Base-by-base conservation (phyloP, 2,329 filamentous ascomycete genomes). In the Diaporthe vexans region DNA sequence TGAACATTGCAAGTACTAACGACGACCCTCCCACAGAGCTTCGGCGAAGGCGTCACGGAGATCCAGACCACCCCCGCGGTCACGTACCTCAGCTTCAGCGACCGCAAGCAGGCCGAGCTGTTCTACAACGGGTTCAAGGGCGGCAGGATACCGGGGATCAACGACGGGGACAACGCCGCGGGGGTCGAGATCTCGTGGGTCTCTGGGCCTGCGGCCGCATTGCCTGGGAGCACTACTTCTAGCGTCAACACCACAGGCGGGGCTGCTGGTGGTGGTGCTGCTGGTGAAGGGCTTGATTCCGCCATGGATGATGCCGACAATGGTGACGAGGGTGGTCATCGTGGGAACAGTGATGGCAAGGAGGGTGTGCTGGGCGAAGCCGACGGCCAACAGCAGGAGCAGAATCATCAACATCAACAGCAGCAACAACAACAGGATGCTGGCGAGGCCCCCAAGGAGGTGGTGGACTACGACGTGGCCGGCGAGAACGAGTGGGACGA, bases 61-160 rank as follows among this genome's bases (percentile, higher is more conserved):
- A 88, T 93, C 40, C 86, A 90, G 46, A 84, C 85, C 5, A 85
- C 84, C 3, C 81, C 86, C 0, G 76, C 82, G 1, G 80, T 83
- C 0, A 89, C 91, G 1, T 84, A 88, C 71, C 88, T 94, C 69
- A 89, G 88, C 8, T 94, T 94, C 80, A 91, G 90, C 73, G 91
- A 93, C 78, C 90, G 91, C 73, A 90, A 90, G 80, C 92, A 92
- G 19, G 94, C 93, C 5, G 94, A 96, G 81, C 91, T 88, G 76
- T 92, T 93, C 78, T 90, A 89, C 84, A 89, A 90, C 78, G 86
- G 88, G 37, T 83, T 91, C n/a, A 81, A 88, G 61, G 86, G 86
- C 59, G 87, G 87, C 57, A 84, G 88, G 26, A 89, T 95, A 54
- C 90, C 92, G 0, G 89, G 91, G 9, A 83, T 94, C 15, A 84